A percentile compares a stretch with the other conserved stretches of the same genome.
Conservation (phyloP, 305 asterid species). For the Solanum hybrid region DNA sequence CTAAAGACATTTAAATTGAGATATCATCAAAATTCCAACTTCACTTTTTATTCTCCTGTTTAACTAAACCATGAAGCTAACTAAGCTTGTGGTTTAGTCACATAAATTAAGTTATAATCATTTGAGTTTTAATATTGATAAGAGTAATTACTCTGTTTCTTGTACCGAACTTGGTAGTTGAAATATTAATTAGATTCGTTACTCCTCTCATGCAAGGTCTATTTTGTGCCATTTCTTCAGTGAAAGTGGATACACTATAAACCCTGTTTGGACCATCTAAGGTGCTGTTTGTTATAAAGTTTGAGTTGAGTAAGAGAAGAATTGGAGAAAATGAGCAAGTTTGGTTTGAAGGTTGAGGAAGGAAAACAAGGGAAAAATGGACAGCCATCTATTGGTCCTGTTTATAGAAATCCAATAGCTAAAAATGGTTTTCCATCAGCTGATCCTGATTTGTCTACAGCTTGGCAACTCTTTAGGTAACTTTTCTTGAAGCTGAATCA, state of each 20-base stretch:
- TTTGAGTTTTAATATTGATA: not conserved
- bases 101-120: not conserved
- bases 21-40: not conserved
- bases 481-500: not conserved
- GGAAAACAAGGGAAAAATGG: constrained; percentile 64
- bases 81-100: not conserved
- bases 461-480: constrained; percentile 79
- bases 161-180: not conserved
- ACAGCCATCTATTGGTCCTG: constrained; percentile 68
- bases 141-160: not conserved
- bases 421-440: constrained; percentile 50
- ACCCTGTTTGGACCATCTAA: not conserved
- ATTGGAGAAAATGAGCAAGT: constrained; percentile 11
- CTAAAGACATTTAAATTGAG: not conserved
- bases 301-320: not conserved
- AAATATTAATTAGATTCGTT: not conserved
- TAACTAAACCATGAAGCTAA: not conserved
- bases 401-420: constrained; percentile 57
- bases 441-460: constrained; percentile 48
- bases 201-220: not conserved
- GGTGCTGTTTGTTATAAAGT: not conserved
- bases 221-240: not conserved
- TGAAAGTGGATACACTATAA: not conserved
- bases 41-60: not conserved
- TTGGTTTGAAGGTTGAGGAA: constrained; percentile 59